phyloP scores from a whole-genome alignment of 208 protist species.

The Crithidia thermophila region DNA sequence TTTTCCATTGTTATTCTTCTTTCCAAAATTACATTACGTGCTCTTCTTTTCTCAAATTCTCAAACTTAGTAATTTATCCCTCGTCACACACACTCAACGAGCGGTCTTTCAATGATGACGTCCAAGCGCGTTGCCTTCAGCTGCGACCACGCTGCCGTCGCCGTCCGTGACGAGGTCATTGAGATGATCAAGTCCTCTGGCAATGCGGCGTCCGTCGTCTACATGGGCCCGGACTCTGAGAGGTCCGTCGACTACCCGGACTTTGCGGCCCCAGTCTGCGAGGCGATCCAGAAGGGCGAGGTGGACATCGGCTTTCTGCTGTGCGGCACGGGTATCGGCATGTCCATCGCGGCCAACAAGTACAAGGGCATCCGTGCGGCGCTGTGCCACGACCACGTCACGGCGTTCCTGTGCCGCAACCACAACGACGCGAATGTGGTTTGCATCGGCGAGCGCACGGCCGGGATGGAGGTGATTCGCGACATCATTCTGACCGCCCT shows the following conservation, averaged over 20 bases:
- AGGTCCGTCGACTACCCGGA: conserved; percentile 94
- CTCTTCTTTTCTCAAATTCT: conserved; percentile 14
- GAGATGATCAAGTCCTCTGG: conserved; percentile 50
- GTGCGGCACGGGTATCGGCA: conserved; percentile 96
- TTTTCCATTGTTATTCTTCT: neutral
- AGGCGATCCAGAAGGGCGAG: conserved; percentile 62
- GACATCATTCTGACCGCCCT: conserved; percentile 91
- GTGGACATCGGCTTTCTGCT: conserved; percentile 85
- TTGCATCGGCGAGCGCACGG: conserved; percentile 85
- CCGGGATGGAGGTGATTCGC: conserved; percentile 81
- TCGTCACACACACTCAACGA: neutral
- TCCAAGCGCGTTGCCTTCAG: conserved; percentile 83
- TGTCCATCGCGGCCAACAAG: conserved; percentile 96
- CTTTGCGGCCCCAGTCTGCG: conserved; percentile 73
- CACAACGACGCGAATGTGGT: conserved; percentile 96
- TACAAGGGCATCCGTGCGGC: conserved; percentile 90
- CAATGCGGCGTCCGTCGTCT: conserved; percentile 65
- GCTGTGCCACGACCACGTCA: conserved; percentile 94
- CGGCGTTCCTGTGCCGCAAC: conserved; percentile 73
- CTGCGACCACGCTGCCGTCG: conserved; percentile 88
- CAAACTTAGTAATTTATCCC: conserved; percentile 1
- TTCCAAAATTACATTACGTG: neutral
- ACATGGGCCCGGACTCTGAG: conserved; percentile 62
- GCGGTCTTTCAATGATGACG: conserved; percentile 36
- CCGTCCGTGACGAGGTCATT: conserved; percentile 65